Percentiles rank a stretch among this genome's conserved stretches.
Evolutionary conservation across 2,329 filamentous ascomycete genomes (phyloP).

Genomic region (Colletotrichum shisoi): DNA sequence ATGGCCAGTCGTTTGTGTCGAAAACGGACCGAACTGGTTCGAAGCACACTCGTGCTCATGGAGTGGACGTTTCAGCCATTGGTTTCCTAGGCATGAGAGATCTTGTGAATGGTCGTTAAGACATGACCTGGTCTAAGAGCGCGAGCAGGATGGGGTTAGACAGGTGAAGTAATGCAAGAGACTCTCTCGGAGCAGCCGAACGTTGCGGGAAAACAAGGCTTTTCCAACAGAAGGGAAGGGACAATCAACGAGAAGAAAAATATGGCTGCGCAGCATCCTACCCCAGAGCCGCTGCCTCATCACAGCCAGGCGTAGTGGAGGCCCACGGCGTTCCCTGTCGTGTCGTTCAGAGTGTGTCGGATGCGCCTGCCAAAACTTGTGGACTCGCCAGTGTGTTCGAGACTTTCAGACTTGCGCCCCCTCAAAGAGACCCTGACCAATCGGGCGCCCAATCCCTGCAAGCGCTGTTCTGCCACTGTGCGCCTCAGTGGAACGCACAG

Average conservation of each 20-base stretch:
- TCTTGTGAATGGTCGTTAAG: background rate
- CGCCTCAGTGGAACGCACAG: slow-evolving; percentile 4
- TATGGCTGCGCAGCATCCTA: background rate
- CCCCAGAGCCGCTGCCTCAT: background rate
- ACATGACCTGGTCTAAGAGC: background rate
- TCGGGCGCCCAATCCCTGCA: slow-evolving; percentile 1
- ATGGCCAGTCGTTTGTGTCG: background rate
- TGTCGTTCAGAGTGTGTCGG: background rate
- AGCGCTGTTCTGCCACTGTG: background rate
- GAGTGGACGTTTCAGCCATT: background rate
- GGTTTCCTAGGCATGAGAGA: no score
- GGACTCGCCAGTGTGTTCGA: background rate
- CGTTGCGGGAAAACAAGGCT: background rate
- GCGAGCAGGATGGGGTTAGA: background rate
- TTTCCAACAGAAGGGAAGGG: no score
- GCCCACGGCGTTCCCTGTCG: background rate
- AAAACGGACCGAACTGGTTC: background rate
- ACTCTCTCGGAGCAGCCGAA: background rate
- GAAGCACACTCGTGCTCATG: background rate
- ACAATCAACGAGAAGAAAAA: background rate
- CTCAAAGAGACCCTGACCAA: slow-evolving; percentile 8
- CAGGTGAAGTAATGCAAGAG: background rate
- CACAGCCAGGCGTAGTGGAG: background rate
- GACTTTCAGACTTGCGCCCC: background rate
- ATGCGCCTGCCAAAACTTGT: background rate